A percentile compares a stretch with the other conserved stretches of the same genome.
Conservation (phyloP, 2,329 filamentous ascomycete genomes). For the Phoma sp. region DNA sequence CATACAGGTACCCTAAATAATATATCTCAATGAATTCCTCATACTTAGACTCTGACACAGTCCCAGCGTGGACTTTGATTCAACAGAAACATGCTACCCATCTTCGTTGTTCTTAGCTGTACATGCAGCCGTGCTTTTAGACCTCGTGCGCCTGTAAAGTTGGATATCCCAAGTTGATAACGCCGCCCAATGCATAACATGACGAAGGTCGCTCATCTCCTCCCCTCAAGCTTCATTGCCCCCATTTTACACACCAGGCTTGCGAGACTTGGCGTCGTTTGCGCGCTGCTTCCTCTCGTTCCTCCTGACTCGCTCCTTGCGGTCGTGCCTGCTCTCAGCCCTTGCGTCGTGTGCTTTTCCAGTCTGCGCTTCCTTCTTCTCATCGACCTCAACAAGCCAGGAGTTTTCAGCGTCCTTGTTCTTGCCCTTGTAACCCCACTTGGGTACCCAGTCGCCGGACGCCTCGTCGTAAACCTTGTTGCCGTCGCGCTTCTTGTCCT, state of each 20-base stretch:
- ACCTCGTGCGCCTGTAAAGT: conserved; percentile 19
- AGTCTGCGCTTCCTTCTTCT: conserved; percentile 68
- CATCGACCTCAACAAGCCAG: conserved; percentile 92
- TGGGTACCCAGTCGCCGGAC: conserved; percentile 85
- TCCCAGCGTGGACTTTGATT: not conserved
- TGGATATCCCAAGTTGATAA: conserved; percentile 27
- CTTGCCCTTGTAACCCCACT: conserved; percentile 93
- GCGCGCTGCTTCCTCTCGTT: conserved; percentile 52
- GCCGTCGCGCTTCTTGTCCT: conserved; percentile 80
- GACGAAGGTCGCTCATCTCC: conserved; percentile 18
- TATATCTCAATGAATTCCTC: not conserved
- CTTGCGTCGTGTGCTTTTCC: conserved; percentile 64
- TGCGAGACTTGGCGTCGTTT: conserved; percentile 72
- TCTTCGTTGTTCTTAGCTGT: not conserved
- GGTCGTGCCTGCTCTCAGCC: conserved; percentile 66
- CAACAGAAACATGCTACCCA: not conserved
- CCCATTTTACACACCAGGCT: conserved; percentile 42
- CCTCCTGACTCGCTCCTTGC: conserved; percentile 54
- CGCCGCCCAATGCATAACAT: conserved; percentile 40
- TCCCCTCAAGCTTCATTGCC: conserved; percentile 13
- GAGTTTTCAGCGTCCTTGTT: conserved; percentile 84
- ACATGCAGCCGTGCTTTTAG: conserved; percentile 17
- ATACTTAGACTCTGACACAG: not conserved
- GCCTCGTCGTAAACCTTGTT: conserved; percentile 86
- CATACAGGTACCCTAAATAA: not conserved